phyloP scores from a whole-genome alignment of 306 rosid genomes.

The Echinosophora koreensis region DNA sequence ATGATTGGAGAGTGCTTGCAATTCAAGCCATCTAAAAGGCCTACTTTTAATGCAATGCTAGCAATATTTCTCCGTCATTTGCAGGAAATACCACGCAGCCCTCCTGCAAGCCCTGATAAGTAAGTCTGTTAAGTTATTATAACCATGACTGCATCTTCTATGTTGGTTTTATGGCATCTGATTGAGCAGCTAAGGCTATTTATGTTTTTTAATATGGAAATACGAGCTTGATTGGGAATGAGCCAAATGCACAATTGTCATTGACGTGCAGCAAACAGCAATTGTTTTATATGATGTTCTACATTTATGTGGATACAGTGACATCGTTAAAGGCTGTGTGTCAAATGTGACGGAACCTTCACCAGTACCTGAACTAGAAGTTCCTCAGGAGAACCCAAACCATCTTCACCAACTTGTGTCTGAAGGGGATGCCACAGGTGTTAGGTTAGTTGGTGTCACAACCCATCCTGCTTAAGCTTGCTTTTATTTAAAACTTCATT shows the following conservation, averaged over 20 bases:
- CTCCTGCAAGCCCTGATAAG: conserved; percentile 97
- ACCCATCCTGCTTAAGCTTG: conserved; percentile 38
- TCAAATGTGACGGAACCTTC: conserved; percentile 71
- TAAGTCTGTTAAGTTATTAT: conserved; percentile 58
- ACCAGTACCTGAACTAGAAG: conserved; percentile 65
- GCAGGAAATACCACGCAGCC: conserved; percentile 94
- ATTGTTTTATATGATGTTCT: conserved; percentile 33
- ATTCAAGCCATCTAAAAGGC: conserved; percentile 90
- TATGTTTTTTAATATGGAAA: conserved; percentile 33
- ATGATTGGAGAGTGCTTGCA: conserved; percentile 99
- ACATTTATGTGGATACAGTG: conserved; percentile 69
- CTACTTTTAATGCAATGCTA: conserved; percentile 86
- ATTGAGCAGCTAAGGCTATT: no score
- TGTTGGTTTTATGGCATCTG: conserved; percentile 41
- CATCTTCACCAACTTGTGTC: conserved; percentile 87
- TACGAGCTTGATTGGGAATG: conserved; percentile 44
- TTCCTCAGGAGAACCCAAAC: conserved; percentile 63
- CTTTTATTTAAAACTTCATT: conserved; percentile 31
- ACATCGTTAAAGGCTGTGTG: conserved; percentile 62
- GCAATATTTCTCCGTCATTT: conserved; percentile 92
- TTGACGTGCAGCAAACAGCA: conserved; percentile 20
- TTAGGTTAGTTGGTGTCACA: conserved; percentile 71
- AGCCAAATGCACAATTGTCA: conserved; percentile 26
- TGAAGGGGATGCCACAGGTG: conserved; percentile 83
- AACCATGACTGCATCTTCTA: conserved; percentile 37